Conservation (phyloP, 2,329 filamentous ascomycete species). For the Beauveria caledonica region DNA sequence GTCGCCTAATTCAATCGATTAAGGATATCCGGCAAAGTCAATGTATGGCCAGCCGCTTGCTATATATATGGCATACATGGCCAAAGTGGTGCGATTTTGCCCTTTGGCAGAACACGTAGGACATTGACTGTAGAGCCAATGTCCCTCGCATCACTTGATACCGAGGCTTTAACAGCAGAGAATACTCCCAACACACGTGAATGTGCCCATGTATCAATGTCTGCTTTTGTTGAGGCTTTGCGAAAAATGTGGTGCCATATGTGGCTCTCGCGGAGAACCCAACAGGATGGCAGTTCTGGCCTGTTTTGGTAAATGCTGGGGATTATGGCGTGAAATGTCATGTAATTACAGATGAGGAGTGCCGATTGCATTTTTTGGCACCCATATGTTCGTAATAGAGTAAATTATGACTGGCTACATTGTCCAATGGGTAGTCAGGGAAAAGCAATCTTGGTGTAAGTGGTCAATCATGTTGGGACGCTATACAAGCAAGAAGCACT, state of each 20-base stretch:
- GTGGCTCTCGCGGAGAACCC: conserved; percentile 39
- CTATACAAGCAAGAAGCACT: neutral
- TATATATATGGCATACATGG: neutral
- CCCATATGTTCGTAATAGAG: no score
- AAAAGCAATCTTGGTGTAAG: neutral
- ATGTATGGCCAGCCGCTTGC: neutral
- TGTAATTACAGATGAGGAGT: neutral
- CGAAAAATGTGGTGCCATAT: neutral
- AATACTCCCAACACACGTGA: conserved; percentile 1
- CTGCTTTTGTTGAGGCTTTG: neutral
- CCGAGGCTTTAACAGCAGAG: neutral
- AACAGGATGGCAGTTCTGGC: conserved; percentile 53
- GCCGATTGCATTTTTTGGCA: no score
- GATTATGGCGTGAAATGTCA: neutral
- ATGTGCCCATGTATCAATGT: neutral
- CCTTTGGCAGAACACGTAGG: neutral
- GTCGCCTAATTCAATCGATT: neutral
- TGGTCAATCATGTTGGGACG: neutral
- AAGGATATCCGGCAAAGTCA: neutral
- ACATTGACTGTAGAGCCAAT: neutral
- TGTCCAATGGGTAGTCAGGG: neutral
- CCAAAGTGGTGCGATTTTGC: neutral
- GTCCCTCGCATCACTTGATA: neutral
- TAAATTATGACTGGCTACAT: neutral
- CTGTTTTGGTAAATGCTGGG: conserved; percentile 57